phyloP scores from a whole-genome alignment of 23 red algal species.

The Pyropia haitanensis region DNA sequence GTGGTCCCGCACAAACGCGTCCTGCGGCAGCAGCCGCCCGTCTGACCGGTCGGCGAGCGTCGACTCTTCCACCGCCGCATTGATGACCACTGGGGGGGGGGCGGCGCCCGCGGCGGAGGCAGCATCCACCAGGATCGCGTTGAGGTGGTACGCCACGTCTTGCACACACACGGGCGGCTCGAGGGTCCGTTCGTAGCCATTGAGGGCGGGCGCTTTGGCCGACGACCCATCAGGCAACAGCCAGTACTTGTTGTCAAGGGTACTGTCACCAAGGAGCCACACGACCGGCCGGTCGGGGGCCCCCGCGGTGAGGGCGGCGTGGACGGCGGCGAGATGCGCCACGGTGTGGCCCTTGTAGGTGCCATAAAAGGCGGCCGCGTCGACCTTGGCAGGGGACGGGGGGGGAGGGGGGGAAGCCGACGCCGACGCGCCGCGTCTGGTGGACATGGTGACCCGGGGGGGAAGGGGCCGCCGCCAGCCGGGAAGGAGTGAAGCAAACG shows the following conservation, averaged over 20 bases:
- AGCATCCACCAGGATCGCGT: background rate
- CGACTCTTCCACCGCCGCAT: slow-evolving; percentile 56
- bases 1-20: slow-evolving; percentile 32
- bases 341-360: slow-evolving; percentile 42
- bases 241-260: slow-evolving; percentile 78
- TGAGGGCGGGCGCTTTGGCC: background rate
- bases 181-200: slow-evolving; percentile 5
- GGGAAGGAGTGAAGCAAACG: too few species aligned
- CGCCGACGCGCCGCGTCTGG: background rate
- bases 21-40: slow-evolving; percentile 8
- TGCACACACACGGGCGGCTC: background rate
- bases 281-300: slow-evolving; percentile 13
- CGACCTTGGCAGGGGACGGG: background rate
- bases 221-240: background rate
- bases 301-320: background rate
- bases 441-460: background rate
- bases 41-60: slow-evolving; percentile 6
- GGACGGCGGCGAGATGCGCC: background rate
- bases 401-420: background rate
- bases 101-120: too few species aligned
- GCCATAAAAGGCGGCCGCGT: slow-evolving; percentile 15
- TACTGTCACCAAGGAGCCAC: slow-evolving; percentile 55
- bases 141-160: slow-evolving; percentile 64
- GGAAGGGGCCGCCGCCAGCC: background rate
- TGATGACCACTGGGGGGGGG: slow-evolving; percentile 13